A percentile compares a stretch with the other conserved stretches of the same genome.
phyloP scores from a whole-genome alignment of 1,284 basidiomycete species.

The Apiotrichum siamense region DNA sequence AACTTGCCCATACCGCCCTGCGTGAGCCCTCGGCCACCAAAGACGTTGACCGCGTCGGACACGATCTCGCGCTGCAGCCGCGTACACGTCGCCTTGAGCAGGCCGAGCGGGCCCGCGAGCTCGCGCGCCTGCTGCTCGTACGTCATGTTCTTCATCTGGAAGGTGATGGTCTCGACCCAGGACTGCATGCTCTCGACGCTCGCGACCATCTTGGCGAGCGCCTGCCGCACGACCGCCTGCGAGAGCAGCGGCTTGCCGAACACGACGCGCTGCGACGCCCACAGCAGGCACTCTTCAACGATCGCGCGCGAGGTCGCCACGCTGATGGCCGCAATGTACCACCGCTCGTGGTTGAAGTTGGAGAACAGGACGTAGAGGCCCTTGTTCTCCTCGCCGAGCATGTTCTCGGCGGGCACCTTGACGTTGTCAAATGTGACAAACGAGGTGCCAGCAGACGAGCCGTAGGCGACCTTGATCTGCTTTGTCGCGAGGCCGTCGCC shows the following conservation, averaged over 20 bases:
- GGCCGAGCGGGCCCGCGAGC: constrained; percentile 47
- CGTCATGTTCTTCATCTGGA: constrained; percentile 81
- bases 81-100: constrained; percentile 57
- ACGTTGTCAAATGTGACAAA: constrained; percentile 85
- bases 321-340: constrained; percentile 34
- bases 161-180: constrained; percentile 83
- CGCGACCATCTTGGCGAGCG: constrained; percentile 73
- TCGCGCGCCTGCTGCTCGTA: constrained; percentile 61
- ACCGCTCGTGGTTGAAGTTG: constrained; percentile 46
- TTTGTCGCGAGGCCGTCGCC: constrained; percentile 74
- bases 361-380: constrained; percentile 69
- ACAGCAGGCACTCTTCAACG: constrained; percentile 51
- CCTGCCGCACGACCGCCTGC: constrained; percentile 70
- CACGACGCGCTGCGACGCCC: constrained; percentile 71
- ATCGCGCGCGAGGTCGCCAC: constrained; percentile 36
- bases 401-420: constrained; percentile 73
- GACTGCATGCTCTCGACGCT: constrained; percentile 74
- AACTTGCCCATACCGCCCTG: neutral
- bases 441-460: constrained; percentile 63
- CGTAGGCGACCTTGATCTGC: constrained; percentile 70
- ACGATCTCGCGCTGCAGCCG: constrained; percentile 3
- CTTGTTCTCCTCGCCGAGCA: constrained; percentile 75
- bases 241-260: constrained; percentile 77
- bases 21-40: neutral
- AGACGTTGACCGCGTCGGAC: neutral